Conservation (phyloP, 306 rosid genomes). For the Luffa acutangula region DNA sequence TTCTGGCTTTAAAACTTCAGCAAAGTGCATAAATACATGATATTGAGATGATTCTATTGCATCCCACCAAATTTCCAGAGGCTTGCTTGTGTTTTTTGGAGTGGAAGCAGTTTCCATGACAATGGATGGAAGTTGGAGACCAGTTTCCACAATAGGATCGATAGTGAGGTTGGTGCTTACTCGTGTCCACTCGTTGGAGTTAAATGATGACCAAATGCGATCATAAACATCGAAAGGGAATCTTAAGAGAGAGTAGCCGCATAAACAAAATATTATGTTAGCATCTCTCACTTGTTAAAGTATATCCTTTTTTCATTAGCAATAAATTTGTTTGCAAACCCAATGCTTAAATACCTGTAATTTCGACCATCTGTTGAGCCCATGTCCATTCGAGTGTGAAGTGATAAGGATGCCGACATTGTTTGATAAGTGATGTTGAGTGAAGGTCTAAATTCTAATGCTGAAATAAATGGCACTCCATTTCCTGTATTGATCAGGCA, state of each 20-base stretch:
- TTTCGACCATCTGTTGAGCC: neutral
- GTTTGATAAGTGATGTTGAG: neutral
- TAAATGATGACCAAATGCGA: constrained; percentile 11
- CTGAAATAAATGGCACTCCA: constrained; percentile 15
- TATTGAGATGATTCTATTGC: neutral
- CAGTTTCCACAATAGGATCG: fast-evolving
- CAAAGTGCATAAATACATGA: constrained; percentile 24
- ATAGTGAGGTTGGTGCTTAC: neutral
- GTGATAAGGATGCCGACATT: neutral
- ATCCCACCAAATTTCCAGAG: neutral
- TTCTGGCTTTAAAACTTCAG: constrained; percentile 23
- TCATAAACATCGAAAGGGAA: constrained; percentile 24
- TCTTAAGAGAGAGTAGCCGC: constrained; percentile 4
- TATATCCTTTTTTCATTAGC: neutral
- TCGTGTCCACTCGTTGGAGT: neutral
- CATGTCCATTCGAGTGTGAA: neutral
- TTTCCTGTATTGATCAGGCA: constrained; percentile 6
- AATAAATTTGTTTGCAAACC: neutral
- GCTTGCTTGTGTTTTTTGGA: neutral
- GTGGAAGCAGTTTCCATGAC: constrained; percentile 20
- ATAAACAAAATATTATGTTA: neutral
- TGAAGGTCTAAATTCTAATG: constrained; percentile 10
- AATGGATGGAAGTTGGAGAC: neutral
- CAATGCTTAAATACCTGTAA: constrained; percentile 6
- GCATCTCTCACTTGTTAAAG: neutral